Conservation (phyloP, 1,139 yeast genomes). For the Pichia sp. region DNA sequence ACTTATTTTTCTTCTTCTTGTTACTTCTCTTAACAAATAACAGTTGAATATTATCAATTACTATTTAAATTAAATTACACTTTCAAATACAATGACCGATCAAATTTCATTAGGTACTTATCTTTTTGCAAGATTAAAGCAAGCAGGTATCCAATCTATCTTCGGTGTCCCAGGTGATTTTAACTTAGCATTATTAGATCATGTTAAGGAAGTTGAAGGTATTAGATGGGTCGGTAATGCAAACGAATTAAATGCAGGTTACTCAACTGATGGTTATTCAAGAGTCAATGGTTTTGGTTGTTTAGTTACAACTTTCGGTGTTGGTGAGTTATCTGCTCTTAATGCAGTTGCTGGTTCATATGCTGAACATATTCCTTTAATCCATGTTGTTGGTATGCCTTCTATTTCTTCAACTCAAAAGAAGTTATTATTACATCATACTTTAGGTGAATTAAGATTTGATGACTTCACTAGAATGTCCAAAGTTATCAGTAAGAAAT, state of each 20-base stretch:
- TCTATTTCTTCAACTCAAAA: slow-evolving; percentile 60
- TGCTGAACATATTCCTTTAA: slow-evolving; percentile 53
- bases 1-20: neutral
- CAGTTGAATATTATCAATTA: neutral
- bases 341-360: slow-evolving; percentile 55
- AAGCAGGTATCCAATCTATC: slow-evolving; percentile 56
- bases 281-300: slow-evolving; percentile 56
- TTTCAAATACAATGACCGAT: slow-evolving; percentile 1
- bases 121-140: slow-evolving; percentile 55
- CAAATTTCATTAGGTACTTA: slow-evolving; percentile 51
- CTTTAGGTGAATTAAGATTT: slow-evolving; percentile 77
- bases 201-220: slow-evolving; percentile 53
- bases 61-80: neutral
- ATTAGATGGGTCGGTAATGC: slow-evolving; percentile 67
- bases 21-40: neutral
- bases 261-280: slow-evolving; percentile 68
- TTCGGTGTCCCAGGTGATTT: slow-evolving; percentile 81
- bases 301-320: slow-evolving; percentile 62
- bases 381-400: slow-evolving; percentile 54
- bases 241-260: slow-evolving; percentile 67
- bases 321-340: slow-evolving; percentile 55
- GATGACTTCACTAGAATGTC: slow-evolving; percentile 75
- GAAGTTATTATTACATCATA: slow-evolving; percentile 44
- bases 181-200: slow-evolving; percentile 62
- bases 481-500: slow-evolving; percentile 58